Evolutionary conservation across 1,284 basidiomycete species (phyloP), one percentile per base, ranked within the genome.

Genomic region (Naganishia sp.): DNA sequence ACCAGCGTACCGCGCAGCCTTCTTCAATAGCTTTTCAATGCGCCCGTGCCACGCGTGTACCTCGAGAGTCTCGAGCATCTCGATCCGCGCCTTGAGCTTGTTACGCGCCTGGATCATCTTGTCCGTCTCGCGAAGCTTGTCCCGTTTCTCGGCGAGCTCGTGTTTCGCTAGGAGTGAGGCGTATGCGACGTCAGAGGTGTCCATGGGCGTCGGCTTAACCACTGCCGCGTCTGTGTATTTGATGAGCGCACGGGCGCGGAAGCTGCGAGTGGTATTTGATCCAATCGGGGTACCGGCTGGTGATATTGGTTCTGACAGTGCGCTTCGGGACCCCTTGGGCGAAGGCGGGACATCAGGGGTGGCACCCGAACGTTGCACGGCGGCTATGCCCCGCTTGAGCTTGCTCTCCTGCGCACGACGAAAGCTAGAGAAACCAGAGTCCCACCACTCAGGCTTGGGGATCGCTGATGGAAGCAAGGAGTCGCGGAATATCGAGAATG

Each of bases 81-180:
- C 92, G 70, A 94, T 90, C 42, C 92, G 86, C 73, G 91, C 87
- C 73, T 89, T 88, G 73, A 96, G 86, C 77, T 93, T 94, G 81
- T 93, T 91, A 70, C 93, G 90, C 74, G 93, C 90, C 70, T 92
- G 88, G 75, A 89, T 87, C 68, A 96, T 84, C 74, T 92, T 91
- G 77, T 94, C 92, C 77, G 91, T 90, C 79, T 95, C 92, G 64
- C 91, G 85, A 48, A 91, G 81, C 3, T 91, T 86, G 75, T 89
- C 87, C 13, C 90, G 85, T 75, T 90, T 91, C 78, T 95, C 93
- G 66, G 90, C 88, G 18, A 85, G 85, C 76, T 94, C 92, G 76
- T 89, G 92, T 75, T 90, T 90, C 65, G 87, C 85, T 78, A 95
- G 93, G 46, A 90, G 85, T 67, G 86, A 86, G 76, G 90, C 86